Conservation (phyloP, 805 yeast genomes). For the Ogataea parapolymorpha region DNA sequence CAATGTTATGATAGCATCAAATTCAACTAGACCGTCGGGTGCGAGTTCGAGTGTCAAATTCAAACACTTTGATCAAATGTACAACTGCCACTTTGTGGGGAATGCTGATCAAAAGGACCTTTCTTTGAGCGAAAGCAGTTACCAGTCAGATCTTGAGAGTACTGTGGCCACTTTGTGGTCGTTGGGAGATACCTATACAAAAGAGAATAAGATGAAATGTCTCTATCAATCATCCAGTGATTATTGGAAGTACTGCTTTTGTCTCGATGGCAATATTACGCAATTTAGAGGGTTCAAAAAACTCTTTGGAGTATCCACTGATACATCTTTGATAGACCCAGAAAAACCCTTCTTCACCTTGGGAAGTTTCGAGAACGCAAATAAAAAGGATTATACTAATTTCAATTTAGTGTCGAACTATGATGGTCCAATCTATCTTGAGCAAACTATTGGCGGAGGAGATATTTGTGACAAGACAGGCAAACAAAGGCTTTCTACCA, state of each 20-base stretch:
- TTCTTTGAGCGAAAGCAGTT: not conserved
- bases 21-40: not conserved
- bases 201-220: not conserved
- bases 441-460: slow-evolving; percentile 31
- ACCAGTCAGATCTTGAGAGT: not conserved
- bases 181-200: not conserved
- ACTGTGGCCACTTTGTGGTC: not conserved
- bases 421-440: slow-evolving; percentile 28
- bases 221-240: slow-evolving; percentile 7
- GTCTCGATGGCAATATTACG: slow-evolving; percentile 1
- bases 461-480: slow-evolving; percentile 34
- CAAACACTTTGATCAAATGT: not conserved
- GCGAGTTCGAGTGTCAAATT: not conserved
- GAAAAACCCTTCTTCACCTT: slow-evolving; percentile 8
- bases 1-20: not conserved
- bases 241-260: slow-evolving; percentile 17
- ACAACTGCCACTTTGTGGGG: not conserved
- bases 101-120: too few relatives aligned
- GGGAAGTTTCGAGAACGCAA: slow-evolving; percentile 13
- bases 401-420: slow-evolving; percentile 23
- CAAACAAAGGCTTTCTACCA: slow-evolving; percentile 24
- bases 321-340: not conserved
- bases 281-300: slow-evolving; percentile 3
- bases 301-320: not conserved
- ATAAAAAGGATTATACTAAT: slow-evolving; percentile 19